These are phyloP conservation scores for Nannochloropsis gaditana DNA, from an alignment of 108 stramenopile species.

Conservation along the genomic window DNA sequence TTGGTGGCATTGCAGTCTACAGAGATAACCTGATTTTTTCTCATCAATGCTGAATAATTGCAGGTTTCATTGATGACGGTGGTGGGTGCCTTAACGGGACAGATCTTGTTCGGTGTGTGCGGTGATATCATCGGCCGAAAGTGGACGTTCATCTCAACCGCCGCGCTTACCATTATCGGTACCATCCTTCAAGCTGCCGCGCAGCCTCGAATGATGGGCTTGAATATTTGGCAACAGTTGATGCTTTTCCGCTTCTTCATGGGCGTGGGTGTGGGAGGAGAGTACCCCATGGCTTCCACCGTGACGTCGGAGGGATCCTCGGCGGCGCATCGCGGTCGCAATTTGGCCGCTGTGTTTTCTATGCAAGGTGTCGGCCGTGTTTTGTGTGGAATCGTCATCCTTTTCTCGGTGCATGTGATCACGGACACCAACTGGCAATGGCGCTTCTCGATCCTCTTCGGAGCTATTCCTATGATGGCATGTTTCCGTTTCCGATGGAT, in stretches of 20 bases:
- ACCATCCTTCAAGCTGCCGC: background rate
- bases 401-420: background rate
- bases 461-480: conserved; percentile 23
- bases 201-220: conserved; percentile 2
- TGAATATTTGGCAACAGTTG: conserved; percentile 41
- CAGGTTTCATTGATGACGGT: background rate
- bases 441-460: conserved; percentile 32
- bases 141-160: conserved; percentile 29
- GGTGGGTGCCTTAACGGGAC: conserved; percentile 44
- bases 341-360: conserved; percentile 51
- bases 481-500: conserved; percentile 28
- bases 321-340: conserved; percentile 28
- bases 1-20: too few relatives aligned
- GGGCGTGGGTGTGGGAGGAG: conserved; percentile 60
- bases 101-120: conserved; percentile 38
- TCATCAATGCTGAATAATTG: too few relatives aligned
- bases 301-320: conserved; percentile 29
- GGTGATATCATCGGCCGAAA: conserved; percentile 40
- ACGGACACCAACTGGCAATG: background rate
- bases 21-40: too few relatives aligned
- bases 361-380: conserved; percentile 58
- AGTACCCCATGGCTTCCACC: conserved; percentile 58
- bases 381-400: conserved; percentile 19
- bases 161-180: background rate
- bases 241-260: conserved; percentile 47